Base-by-base conservation (phyloP, 768 basidiomycete species). In the Hypholoma fasciculare region DNA sequence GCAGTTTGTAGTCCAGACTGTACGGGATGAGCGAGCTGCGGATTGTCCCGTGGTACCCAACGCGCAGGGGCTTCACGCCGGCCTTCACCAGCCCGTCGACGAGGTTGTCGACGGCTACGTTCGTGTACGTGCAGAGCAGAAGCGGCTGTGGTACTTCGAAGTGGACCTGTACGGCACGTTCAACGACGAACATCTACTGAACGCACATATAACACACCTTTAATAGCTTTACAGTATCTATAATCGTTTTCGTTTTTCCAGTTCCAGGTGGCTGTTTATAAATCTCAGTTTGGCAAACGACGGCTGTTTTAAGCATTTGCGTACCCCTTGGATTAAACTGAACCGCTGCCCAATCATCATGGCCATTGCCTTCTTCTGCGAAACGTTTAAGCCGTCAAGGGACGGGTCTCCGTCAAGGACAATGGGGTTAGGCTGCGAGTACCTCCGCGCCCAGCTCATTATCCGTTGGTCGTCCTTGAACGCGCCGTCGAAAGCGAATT, bases 91-190 rank as follows among this genome's bases (percentile, higher is more conserved):
- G 77, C 0, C 90, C 90, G 66, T 89, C 87, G 38, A 95, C 85
- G 8, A 97, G 84, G 63, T 96, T 92, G 68, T 97, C 94, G 17
- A 96, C 93, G 0, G 96, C 94, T 17, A 86, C 91, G 63, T 97
- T 96, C 40, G 96, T 97, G 68, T 92, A 96, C 0, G 95, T 95
- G 70, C 92, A 92, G n/a, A 96, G 89, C 13, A 98, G 82, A 40
- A 96, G 77, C 1, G 94, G 94, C 37, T 90, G 83, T 5, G 90
- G 84, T 9, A 96, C 86, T 69, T 89, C 79, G 69, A 95, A 98
- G 66, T 93, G 85, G 3, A 74, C 69, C 88, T 93, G 26, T n/a
- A 12, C 4, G 49, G 14, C 44, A 38, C n/a, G 17, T 44, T 54
- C 11, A 47, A 52, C 19, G 19, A 20, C 26, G n/a, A 34, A 9